phyloP scores from a whole-genome alignment of 345 rosid genomes.

The Gossypium arboreum region DNA sequence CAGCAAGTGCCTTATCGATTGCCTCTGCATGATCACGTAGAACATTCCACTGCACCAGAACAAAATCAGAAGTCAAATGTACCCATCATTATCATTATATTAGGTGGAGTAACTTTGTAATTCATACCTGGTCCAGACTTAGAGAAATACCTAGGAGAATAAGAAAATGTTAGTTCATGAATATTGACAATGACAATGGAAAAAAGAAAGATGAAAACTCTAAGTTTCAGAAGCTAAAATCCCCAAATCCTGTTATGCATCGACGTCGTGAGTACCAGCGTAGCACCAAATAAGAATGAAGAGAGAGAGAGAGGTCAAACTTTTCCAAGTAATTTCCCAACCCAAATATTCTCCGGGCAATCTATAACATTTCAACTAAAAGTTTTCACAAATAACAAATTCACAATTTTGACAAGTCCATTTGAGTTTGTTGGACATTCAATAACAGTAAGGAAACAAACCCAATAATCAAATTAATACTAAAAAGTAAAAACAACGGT shows the following conservation, averaged over 20 bases:
- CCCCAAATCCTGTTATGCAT: too few species aligned
- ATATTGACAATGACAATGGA: neutral
- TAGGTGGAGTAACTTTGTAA: neutral
- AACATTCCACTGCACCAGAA: conserved; percentile 42
- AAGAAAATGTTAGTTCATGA: neutral
- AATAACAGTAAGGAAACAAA: neutral
- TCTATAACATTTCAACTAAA: neutral
- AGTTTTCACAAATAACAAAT: neutral
- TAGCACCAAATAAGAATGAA: too few species aligned
- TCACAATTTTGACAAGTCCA: neutral
- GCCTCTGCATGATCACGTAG: conserved; percentile 46
- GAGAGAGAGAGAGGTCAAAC: neutral
- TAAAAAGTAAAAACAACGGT: too few species aligned
- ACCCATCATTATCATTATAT: neutral
- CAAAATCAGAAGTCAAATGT: conserved; percentile 3
- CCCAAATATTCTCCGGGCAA: neutral
- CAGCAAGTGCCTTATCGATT: conserved; percentile 54
- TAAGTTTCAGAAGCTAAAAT: neutral
- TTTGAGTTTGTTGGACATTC: neutral
- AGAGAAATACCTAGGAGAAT: conserved; percentile 61
- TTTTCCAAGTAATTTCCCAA: neutral
- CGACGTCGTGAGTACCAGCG: neutral
- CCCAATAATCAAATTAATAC: neutral
- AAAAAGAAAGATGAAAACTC: neutral
- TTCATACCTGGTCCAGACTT: conserved; percentile 71